Evolutionary conservation across 352 stramenopile genomes (phyloP), one percentile per base, ranked within the genome.

Genomic region (Globisporangium viniferum): DNA sequence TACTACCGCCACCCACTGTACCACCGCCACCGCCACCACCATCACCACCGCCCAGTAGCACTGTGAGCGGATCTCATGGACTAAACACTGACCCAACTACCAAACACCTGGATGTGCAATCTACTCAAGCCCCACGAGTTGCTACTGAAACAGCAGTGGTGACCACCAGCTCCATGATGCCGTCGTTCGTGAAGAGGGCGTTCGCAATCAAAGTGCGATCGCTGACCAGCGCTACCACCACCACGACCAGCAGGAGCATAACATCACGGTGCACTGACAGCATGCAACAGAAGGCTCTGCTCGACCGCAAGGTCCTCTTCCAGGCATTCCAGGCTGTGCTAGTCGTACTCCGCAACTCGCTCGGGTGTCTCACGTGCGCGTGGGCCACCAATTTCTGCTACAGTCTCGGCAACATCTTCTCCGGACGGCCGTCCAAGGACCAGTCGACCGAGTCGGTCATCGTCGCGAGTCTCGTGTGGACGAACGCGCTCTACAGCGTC

Each of bases 351-450:
- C 72, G 61, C 31, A 81, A 79, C 53, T 55, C 61, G 0, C 2
- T 77, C 31, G 33, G 60, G 24, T 73, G 69, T 15, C 57, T 73
- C n/a, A 0, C 74, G 27, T 74, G 69, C 24, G 72, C 69, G 0
- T 66, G 31, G 31, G 41, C 68, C 4, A 48, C 74, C n/a, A 81
- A 75, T 35, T 75, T 68, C 22, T 66, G 41, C n/a, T 76, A 72
- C 67, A 73, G 69, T 49, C 27, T 72, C 14, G 69, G 69, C 12
- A 77, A 81, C 49, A 35, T 68, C 18, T 81, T 81, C 46, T 57
- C 69, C 3, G 36, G 69, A 24, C 65, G 60, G 36, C 59, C 66
- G 18, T 76, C 74, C 9, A 68, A 62, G 33, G 51, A 75, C 12
- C 71, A 82, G 48, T 72, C 73, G 6, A 68, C 64, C n/a, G 27